Percentiles rank a stretch among this genome's conserved stretches.
Evolutionary conservation across 257 asterid species (phyloP).

Genomic region (Nicotiana tomentosiformis): DNA sequence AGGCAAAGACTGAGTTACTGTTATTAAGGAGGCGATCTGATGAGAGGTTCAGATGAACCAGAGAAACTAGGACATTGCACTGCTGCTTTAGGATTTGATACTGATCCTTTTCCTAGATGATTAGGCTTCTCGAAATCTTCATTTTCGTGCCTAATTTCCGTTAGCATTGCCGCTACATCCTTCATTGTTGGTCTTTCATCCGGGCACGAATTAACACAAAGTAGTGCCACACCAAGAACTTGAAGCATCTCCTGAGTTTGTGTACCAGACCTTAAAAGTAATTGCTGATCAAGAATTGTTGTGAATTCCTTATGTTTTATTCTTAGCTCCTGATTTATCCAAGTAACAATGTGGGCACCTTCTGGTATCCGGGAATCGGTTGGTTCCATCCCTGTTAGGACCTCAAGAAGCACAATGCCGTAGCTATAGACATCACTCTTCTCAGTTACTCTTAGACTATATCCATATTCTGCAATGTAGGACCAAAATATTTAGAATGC

Average conservation of each 20-base stretch:
- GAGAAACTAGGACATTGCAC: constrained; percentile 60
- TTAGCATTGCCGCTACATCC: constrained; percentile 67
- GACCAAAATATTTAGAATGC: neutral
- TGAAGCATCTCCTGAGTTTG: constrained; percentile 71
- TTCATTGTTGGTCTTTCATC: constrained; percentile 74
- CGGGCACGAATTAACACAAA: constrained; percentile 46
- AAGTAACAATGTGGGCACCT: constrained; percentile 47
- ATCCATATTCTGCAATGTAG: constrained; percentile 67
- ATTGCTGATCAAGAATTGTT: constrained; percentile 52
- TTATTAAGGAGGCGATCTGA: constrained; percentile 45
- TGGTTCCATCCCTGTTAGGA: constrained; percentile 72
- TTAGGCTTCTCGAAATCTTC: constrained; percentile 44
- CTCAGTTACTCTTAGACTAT: constrained; percentile 63
- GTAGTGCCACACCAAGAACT: constrained; percentile 68
- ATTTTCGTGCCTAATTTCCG: constrained; percentile 50
- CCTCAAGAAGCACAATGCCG: constrained; percentile 69
- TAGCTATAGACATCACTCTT: constrained; percentile 73
- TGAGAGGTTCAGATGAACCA: constrained; percentile 49
- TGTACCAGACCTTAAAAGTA: constrained; percentile 48
- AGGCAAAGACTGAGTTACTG: constrained; percentile 14
- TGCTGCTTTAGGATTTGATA: constrained; percentile 31
- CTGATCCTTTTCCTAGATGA: constrained; percentile 11
- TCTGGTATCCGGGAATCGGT: constrained; percentile 60
- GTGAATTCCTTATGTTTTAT: constrained; percentile 44
- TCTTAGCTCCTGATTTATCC: constrained; percentile 52